Evolutionary conservation across 345 rosid species (phyloP).

Genomic region (Linum lewisii): DNA sequence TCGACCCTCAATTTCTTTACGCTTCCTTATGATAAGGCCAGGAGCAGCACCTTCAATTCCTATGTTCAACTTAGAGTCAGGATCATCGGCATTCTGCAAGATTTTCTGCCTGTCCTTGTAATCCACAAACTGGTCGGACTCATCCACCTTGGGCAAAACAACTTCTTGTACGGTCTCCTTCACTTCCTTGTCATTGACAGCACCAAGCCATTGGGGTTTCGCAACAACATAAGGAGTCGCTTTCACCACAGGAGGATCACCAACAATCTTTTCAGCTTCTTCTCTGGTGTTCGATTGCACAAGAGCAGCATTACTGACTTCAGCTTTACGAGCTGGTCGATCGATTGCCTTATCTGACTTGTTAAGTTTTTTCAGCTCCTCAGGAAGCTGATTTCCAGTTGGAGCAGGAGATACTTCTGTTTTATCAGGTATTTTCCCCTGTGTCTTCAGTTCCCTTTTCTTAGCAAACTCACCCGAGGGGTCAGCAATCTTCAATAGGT

Average conservation of each 20-base stretch:
- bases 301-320: slow-evolving; percentile 12
- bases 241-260: slow-evolving; percentile 32
- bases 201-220: slow-evolving; percentile 97
- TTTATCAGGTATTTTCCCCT: slow-evolving; percentile 27
- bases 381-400: slow-evolving; percentile 21
- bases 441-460: slow-evolving; percentile 44
- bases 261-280: slow-evolving; percentile 27
- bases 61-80: slow-evolving; percentile 13
- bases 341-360: slow-evolving; percentile 24
- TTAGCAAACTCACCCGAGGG: slow-evolving; percentile 74
- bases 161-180: slow-evolving; percentile 33
- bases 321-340: slow-evolving; percentile 18
- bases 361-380: slow-evolving; percentile 26
- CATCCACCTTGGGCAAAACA: slow-evolving; percentile 21
- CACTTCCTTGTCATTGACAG: slow-evolving; percentile 39
- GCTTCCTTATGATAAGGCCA: slow-evolving; percentile 82
- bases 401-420: slow-evolving; percentile 25
- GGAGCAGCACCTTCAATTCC: slow-evolving; percentile 44
- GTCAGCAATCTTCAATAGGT: slow-evolving; percentile 82
- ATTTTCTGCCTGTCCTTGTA: slow-evolving; percentile 71
- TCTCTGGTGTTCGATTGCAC: slow-evolving; percentile 18
- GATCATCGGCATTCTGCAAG: slow-evolving; percentile 18
- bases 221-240: slow-evolving; percentile 34
- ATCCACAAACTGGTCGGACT: slow-evolving; percentile 61
- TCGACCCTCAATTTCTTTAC: slow-evolving; percentile 37